phyloP scores from a whole-genome alignment of 2,329 filamentous ascomycete species.

The Cryphonectria parasitica region DNA sequence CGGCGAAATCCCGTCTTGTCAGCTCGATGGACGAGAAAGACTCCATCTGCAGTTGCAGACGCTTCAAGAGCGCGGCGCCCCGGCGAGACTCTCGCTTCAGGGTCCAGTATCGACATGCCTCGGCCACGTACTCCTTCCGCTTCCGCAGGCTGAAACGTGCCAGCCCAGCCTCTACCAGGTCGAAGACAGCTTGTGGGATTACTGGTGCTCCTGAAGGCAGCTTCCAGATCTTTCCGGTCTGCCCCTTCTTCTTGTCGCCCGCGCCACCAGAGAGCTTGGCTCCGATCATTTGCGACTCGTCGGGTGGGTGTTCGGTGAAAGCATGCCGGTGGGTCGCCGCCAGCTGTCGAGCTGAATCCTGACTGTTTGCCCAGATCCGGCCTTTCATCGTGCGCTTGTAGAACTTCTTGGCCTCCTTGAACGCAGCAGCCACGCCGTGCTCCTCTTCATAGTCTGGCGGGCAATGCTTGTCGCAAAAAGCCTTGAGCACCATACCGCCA shows the following conservation, averaged over 20 bases:
- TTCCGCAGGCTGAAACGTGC: slow-evolving; percentile 79
- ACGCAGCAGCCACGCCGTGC: slow-evolving; percentile 79
- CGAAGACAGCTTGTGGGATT: slow-evolving; percentile 85
- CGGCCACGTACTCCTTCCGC: slow-evolving; percentile 88
- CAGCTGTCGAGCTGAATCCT: slow-evolving; percentile 78
- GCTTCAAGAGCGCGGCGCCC: slow-evolving; percentile 88
- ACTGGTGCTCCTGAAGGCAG: slow-evolving; percentile 93
- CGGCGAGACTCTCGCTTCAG: slow-evolving; percentile 91
- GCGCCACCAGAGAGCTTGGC: slow-evolving; percentile 74
- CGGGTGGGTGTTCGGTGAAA: slow-evolving; percentile 70
- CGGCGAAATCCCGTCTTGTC: slow-evolving; percentile 91
- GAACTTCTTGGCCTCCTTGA: slow-evolving; percentile 81
- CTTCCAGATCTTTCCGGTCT: slow-evolving; percentile 79
- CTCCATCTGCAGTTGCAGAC: slow-evolving; percentile 92
- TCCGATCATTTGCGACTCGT: slow-evolving; percentile 82
- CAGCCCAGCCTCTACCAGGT: slow-evolving; percentile 82
- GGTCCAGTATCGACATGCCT: slow-evolving; percentile 97
- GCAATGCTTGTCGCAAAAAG: slow-evolving; percentile 94
- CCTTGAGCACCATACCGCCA: slow-evolving; percentile 83
- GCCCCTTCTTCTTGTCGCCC: slow-evolving; percentile 76
- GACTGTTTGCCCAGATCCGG: slow-evolving; percentile 89
- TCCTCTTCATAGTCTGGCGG: slow-evolving; percentile 86
- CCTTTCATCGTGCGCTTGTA: slow-evolving; percentile 90
- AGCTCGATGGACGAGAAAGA: slow-evolving; percentile 98
- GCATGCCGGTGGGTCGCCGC: slow-evolving; percentile 72